Percentiles rank a stretch among this genome's conserved stretches.
Conservation (phyloP, 768 basidiomycete genomes). For the Russula foetens region DNA sequence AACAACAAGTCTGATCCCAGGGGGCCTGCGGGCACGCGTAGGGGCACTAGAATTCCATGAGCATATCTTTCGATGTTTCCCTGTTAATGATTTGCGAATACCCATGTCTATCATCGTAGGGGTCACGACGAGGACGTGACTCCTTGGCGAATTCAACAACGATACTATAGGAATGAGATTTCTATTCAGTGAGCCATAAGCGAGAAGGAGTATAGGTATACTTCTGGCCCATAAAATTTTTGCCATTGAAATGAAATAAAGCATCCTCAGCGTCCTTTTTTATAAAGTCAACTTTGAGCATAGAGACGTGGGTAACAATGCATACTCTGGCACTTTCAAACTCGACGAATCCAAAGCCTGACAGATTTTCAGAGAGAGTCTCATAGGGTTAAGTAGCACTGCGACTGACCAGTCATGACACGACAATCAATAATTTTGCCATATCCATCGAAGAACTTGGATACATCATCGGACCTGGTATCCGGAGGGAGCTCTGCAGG, state of each 20-base stretch:
- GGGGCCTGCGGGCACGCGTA: constrained; percentile 64
- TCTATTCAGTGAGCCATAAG: neutral
- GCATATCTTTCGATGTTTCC: neutral
- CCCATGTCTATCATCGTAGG: constrained; percentile 52
- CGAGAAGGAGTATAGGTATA: constrained; percentile 28
- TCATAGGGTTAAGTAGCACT: neutral
- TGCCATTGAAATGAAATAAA: constrained; percentile 77
- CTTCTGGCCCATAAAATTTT: constrained; percentile 84
- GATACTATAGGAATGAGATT: constrained; percentile 44
- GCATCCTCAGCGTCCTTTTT: constrained; percentile 91
- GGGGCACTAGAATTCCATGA: constrained; percentile 29
- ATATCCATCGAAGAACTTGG: constrained; percentile 85
- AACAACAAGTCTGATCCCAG: constrained; percentile 78
- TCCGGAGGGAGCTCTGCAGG: constrained; percentile 70
- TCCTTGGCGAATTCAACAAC: constrained; percentile 97
- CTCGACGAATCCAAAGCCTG: constrained; percentile 95
- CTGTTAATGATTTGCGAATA: neutral
- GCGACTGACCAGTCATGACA: constrained; percentile 79
- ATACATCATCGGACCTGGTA: constrained; percentile 74
- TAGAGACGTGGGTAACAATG: neutral
- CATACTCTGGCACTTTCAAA: constrained; percentile 78
- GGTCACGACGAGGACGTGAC: constrained; percentile 73
- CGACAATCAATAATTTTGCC: constrained; percentile 85
- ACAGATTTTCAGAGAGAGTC: neutral
- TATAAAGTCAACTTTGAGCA: constrained; percentile 10